Evolutionary conservation across 345 rosid genomes (phyloP).

Genomic region (Excoecaria agallocha): DNA sequence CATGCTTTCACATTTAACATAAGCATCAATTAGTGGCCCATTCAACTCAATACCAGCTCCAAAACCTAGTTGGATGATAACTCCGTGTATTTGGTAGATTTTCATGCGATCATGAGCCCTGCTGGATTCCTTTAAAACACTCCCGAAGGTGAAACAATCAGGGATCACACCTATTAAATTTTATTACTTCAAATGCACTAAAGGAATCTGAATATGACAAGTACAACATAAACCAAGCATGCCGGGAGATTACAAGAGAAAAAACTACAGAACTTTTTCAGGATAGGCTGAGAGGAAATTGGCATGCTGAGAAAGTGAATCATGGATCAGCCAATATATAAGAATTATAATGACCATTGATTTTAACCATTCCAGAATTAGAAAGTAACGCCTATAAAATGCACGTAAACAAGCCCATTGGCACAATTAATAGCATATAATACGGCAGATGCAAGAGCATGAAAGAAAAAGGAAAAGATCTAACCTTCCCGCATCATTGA

Average conservation of each 20-base stretch:
- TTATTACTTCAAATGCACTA: conserved; percentile 10
- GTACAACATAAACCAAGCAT: background rate
- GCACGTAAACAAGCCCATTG: background rate
- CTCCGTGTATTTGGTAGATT: conserved; percentile 54
- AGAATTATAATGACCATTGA: background rate
- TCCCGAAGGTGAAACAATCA: conserved; percentile 64
- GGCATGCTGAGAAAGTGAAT: background rate
- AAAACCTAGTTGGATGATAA: conserved; percentile 46
- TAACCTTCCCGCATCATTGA: conserved; percentile 67
- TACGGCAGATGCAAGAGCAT: background rate
- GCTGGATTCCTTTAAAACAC: conserved; percentile 55
- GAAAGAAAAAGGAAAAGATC: background rate
- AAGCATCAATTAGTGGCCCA: conserved; percentile 59
- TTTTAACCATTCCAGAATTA: background rate
- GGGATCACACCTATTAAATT: conserved; percentile 48
- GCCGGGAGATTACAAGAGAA: background rate
- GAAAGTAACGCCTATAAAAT: background rate
- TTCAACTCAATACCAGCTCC: conserved; percentile 36
- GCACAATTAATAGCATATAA: background rate
- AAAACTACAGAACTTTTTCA: background rate
- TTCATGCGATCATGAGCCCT: conserved; percentile 28
- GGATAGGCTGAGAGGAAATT: background rate
- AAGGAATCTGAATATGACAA: background rate
- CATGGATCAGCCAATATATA: background rate
- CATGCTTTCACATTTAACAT: conserved; percentile 58